Evolutionary conservation across 768 basidiomycete species (phyloP).

Genomic region (Multifurca ochricompacta): DNA sequence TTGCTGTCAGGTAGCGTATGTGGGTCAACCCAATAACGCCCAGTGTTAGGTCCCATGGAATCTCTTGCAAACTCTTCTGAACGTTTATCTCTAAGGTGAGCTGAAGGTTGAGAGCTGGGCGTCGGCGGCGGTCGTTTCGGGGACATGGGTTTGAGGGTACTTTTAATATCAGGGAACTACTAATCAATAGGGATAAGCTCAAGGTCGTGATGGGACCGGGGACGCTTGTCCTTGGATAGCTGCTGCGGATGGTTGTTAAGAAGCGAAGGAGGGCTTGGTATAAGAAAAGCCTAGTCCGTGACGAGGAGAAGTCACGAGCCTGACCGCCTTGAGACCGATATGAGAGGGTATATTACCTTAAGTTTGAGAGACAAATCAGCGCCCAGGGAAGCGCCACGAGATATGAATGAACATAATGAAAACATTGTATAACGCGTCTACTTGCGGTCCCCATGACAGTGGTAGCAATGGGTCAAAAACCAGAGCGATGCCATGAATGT

Average conservation of each 20-base stretch:
- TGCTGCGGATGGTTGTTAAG: not conserved
- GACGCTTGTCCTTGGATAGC: not conserved
- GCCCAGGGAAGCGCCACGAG: no score
- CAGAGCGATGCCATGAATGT: slow-evolving; percentile 1
- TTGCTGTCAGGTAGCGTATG: slow-evolving; percentile 49
- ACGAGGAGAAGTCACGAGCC: not conserved
- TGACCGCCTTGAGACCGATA: slow-evolving; percentile 4
- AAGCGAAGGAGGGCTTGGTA: no score
- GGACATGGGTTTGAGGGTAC: not conserved
- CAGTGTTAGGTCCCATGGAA: not conserved
- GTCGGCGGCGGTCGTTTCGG: not conserved
- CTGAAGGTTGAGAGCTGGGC: not conserved
- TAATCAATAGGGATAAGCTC: not conserved
- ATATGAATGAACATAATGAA: no score
- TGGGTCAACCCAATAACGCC: slow-evolving; percentile 53
- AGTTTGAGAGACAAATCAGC: no score
- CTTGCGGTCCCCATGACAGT: slow-evolving; percentile 2
- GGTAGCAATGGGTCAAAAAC: not conserved
- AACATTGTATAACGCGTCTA: not conserved
- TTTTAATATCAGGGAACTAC: not conserved
- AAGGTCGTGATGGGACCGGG: not conserved
- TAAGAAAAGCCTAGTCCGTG: not conserved
- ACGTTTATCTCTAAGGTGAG: no score
- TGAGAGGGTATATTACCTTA: no score
- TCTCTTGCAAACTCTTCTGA: not conserved